Evolutionary conservation across 139 green algal species (phyloP).

Genomic region (Picochlorum sp.): DNA sequence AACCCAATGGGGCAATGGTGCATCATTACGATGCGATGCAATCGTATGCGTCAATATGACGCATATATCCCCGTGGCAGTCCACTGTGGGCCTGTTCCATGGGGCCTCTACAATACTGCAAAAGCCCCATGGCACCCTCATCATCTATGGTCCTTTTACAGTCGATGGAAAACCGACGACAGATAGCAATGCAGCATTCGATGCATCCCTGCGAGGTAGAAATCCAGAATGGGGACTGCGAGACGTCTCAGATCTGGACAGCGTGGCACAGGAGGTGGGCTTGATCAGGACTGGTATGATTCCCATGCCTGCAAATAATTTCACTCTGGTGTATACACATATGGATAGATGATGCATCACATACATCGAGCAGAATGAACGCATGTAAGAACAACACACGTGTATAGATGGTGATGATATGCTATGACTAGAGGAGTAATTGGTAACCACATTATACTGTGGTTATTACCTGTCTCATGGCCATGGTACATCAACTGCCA

Average conservation of each 20-base stretch:
- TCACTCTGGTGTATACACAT: conserved; percentile 33
- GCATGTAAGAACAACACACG: not conserved
- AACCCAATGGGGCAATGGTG: conserved; percentile 3
- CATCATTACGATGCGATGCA: conserved; percentile 5
- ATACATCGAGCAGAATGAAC: too few relatives aligned
- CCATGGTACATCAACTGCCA: too few relatives aligned
- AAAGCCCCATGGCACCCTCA: conserved; percentile 9
- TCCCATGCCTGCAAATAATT: conserved; percentile 56
- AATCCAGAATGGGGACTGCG: conserved; percentile 49
- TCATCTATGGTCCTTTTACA: conserved; percentile 52
- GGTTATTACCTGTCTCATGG: too few relatives aligned
- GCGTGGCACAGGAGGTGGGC: conserved; percentile 16
- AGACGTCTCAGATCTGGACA: conserved; percentile 35
- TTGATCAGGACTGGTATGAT: conserved; percentile 19
- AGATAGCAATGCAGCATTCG: conserved; percentile 43
- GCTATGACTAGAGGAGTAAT: too few relatives aligned
- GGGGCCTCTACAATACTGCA: conserved; percentile 25
- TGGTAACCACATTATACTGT: too few relatives aligned
- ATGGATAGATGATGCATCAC: not conserved
- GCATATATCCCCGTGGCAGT: conserved; percentile 44
- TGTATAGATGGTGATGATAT: too few relatives aligned
- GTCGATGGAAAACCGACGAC: conserved; percentile 31
- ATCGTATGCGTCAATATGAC: conserved; percentile 41
- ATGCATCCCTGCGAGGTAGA: conserved; percentile 24
- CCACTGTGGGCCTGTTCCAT: conserved; percentile 34